These are phyloP conservation scores for Paecilomyces variotii DNA, from an alignment of 2,329 filamentous ascomycete species.

Conservation along the genomic window DNA sequence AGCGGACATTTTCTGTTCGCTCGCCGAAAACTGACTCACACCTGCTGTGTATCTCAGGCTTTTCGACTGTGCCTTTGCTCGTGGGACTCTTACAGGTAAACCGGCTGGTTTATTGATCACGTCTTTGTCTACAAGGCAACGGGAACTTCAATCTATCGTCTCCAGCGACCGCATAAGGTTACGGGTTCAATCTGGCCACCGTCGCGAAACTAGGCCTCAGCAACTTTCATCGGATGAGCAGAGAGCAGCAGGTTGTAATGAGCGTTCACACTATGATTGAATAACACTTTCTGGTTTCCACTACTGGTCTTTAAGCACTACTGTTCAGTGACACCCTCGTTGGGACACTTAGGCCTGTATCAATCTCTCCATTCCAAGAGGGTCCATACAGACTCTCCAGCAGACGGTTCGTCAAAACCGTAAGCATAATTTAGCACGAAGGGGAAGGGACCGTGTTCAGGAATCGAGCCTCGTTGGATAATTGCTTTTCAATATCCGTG, in stretches of 20 bases:
- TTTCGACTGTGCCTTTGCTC: background rate
- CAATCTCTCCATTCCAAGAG: background rate
- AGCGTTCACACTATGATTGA: conserved; percentile 22
- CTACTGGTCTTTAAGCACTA: background rate
- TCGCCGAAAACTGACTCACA: background rate
- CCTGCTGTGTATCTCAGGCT: background rate
- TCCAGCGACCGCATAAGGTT: background rate
- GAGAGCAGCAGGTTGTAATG: background rate
- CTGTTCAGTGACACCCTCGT: background rate
- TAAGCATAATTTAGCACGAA: background rate
- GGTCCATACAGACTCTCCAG: background rate
- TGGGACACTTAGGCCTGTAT: background rate
- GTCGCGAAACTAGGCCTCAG: background rate
- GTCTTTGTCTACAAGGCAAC: no score
- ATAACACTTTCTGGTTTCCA: conserved; percentile 26
- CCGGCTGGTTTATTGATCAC: background rate
- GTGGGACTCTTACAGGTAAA: background rate
- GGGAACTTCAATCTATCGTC: background rate
- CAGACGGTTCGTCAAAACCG: background rate
- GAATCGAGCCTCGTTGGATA: background rate
- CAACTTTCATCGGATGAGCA: background rate
- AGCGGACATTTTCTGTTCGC: background rate
- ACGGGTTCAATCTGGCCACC: background rate
- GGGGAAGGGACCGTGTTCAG: background rate
- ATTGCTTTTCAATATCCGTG: background rate